Base-by-base conservation (phyloP, 164 flowering plant genomes). In the Tetracentron sinense region DNA sequence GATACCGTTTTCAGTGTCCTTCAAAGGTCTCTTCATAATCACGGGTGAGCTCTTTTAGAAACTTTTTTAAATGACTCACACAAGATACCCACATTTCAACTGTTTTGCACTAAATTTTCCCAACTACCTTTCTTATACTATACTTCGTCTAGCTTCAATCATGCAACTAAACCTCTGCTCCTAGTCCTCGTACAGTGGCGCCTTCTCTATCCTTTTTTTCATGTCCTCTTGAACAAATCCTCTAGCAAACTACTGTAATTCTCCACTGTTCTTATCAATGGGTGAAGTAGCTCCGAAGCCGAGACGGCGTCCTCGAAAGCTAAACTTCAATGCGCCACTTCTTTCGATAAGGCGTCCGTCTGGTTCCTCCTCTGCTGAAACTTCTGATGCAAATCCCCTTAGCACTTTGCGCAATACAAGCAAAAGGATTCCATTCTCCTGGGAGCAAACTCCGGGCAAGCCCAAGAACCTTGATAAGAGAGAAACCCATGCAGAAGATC, bases 381-480 rank as follows among this genome's bases (percentile, higher is more conserved):
- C 23, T 21, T 60, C 60, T 10, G 55, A 74, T 10, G 23, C 58
- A 1, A 60, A 44, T 58, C 53, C 68, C 21, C 52, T 30, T 2
- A 50, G 57, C 6, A 54, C 49, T 25, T 54, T 65, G 7, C 47
- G 28, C 56, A 62, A 33, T 46, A 25, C 80, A 2, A 71, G 65
- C 11, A 61, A 75, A 6, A 49, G 85, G 52, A 66, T 85, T n/a
- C 94, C 94, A 22, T 88, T 88, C 56, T 71, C 80, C 11, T 88
- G 94, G 94, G 94, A 88, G 66, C 71, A 61, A 65, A 79, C 76
- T 47, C 85, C 90, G 0, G 90, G 94, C 5, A 78, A 69, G 58
- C 87, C 90, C 6, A 88, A 84, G 70, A 74, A 78, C 30, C 3
- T 33, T 0, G 54, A 50, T 4, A 60, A 48, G 27, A 38, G 5